phyloP scores from a whole-genome alignment of 2,329 filamentous ascomycete genomes.

The Stromatinia cepivora region DNA sequence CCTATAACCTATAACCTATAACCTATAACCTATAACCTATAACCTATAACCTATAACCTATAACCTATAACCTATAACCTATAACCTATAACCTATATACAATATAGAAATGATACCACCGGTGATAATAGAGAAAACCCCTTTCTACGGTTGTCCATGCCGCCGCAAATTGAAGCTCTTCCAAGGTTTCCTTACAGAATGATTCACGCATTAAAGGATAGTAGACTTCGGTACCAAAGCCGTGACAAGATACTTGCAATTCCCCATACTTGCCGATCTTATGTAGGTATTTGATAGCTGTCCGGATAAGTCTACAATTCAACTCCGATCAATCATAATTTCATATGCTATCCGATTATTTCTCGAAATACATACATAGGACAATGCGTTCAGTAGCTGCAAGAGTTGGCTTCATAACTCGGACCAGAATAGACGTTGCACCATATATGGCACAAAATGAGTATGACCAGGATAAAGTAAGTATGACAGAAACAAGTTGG shows the following conservation, averaged over 20 bases:
- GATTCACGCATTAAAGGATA: neutral
- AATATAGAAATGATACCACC: too few relatives aligned
- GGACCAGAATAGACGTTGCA: constrained; percentile 10
- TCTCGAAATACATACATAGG: neutral
- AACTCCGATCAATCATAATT: neutral
- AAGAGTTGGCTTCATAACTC: neutral
- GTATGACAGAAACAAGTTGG: constrained; percentile 12
- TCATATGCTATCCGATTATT: neutral
- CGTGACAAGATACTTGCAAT: neutral
- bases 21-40: too few relatives aligned
- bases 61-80: too few relatives aligned
- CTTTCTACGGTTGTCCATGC: neutral
- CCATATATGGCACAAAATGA: constrained; percentile 4
- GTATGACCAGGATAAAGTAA: neutral
- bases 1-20: too few relatives aligned
- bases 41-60: too few relatives aligned
- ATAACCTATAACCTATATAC: too few relatives aligned
- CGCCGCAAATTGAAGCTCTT: too few relatives aligned
- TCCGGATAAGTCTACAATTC: neutral
- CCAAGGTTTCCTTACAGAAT: too few relatives aligned
- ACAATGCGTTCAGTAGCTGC: neutral
- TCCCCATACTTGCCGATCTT: neutral
- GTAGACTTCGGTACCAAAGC: neutral
- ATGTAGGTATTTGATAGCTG: too few relatives aligned
- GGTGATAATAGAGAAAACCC: neutral